phyloP scores from a whole-genome alignment of 2,329 filamentous ascomycete species.

The Pezicula carpinea region DNA sequence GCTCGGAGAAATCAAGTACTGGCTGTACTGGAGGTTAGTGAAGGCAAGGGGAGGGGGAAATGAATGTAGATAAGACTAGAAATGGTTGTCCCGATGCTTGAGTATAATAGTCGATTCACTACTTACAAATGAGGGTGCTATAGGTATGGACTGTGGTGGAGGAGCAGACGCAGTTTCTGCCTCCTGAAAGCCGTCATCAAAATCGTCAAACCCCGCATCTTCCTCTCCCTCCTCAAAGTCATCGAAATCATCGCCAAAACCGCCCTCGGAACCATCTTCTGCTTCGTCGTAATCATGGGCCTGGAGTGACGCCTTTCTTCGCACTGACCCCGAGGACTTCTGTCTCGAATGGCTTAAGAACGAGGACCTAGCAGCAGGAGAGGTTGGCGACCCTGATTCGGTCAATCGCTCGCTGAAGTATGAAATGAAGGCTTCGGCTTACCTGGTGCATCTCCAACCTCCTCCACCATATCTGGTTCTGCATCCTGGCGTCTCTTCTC shows the following conservation, averaged over 20 bases:
- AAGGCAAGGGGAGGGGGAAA: constrained; percentile 7
- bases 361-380: constrained; percentile 43
- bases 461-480: constrained; percentile 54
- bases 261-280: constrained; percentile 40
- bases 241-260: constrained; percentile 66
- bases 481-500: constrained; percentile 52
- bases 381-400: constrained; percentile 53
- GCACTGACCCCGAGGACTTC: constrained; percentile 21
- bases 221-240: constrained; percentile 57
- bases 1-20: constrained; percentile 62
- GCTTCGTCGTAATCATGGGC: constrained; percentile 61
- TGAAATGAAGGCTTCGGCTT: constrained; percentile 35
- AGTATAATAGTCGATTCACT: constrained; percentile 22
- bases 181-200: constrained; percentile 61
- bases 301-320: constrained; percentile 19
- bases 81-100: background rate
- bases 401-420: constrained; percentile 51
- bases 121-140: constrained; percentile 39
- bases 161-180: constrained; percentile 35
- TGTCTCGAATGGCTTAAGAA: constrained; percentile 35
- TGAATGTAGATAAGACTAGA: constrained; percentile 2
- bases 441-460: constrained; percentile 46
- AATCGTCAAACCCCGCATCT: constrained; percentile 45
- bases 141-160: constrained; percentile 30
- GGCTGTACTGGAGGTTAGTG: constrained; percentile 41